Evolutionary conservation across 1,284 basidiomycete species (phyloP), one percentile per base, ranked within the genome.

Genomic region (Ceratobasidium sp.): DNA sequence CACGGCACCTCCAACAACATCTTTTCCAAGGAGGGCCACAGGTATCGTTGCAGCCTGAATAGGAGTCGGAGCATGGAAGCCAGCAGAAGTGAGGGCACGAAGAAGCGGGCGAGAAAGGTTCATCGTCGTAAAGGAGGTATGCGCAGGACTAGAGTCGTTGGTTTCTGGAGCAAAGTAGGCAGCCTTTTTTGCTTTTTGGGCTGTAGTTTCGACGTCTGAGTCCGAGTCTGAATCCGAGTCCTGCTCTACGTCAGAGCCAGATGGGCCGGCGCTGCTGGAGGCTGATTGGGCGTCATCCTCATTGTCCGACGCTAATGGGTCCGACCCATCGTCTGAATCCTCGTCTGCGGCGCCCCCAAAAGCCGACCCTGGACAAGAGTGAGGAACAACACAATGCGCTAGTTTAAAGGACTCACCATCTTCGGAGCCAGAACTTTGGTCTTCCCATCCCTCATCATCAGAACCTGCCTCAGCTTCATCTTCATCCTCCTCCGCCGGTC

Each of bases 21-120:
- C 96, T 79, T 98, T 96, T 67, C 97, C 97, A 18, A 96, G 83
- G 16, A 99, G 87, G 30, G 95, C 96, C 55, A 96, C 90, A 13
- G 96, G 96, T 63, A 99, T 95, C 7, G 96, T 92, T 58, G 93
- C 90, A 1, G 93, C 88, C 82, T 99, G 96, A 69, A 99, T 98
- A 0, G 97, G 97, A 0, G 98, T 99, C 3, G 98, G 98, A 38
- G 87, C 90, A 62, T 87, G 83, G 80, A 98, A 95, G 43, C 89
- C 88, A 49, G 99, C 86, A 1, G 90, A 86, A 8, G 92, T 91
- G 70, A 99, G 85, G 4, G 94, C 93, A 78, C 95, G 94, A 59
- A 96, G 86, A 57, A 98, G 86, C 0, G 94, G 94, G 41, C 96
- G 91, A 0, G 95, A 96, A 57, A 98, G 87, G 80, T 93, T 93